A percentile compares a stretch with the other conserved stretches of the same genome.
phyloP scores from a whole-genome alignment of 2,329 filamentous ascomycete species.

The Microdochium nivale region DNA sequence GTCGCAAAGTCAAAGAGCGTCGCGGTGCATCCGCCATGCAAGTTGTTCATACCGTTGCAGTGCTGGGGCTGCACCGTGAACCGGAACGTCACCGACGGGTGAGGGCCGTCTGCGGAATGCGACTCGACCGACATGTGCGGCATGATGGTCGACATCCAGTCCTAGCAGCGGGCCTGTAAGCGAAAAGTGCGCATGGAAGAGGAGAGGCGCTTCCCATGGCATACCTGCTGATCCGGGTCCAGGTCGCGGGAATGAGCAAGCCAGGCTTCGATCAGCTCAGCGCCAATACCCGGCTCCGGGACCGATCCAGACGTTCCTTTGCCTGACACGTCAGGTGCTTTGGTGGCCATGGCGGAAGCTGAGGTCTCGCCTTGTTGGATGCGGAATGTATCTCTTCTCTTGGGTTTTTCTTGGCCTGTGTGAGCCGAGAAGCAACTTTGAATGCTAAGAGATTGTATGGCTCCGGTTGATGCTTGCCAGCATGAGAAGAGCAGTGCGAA shows the following conservation, averaged over 20 bases:
- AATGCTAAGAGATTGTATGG: too few species aligned
- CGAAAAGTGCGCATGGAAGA: too few species aligned
- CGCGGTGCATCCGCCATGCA: constrained; percentile 56
- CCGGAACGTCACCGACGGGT: constrained; percentile 33
- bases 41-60: constrained; percentile 43
- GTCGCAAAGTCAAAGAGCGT: constrained; percentile 62
- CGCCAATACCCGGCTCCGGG: background rate
- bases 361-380: too few species aligned
- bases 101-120: constrained; percentile 20
- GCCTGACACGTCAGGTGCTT: background rate
- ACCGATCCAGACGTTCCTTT: background rate
- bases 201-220: too few species aligned
- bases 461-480: too few species aligned
- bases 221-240: background rate
- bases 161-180: constrained; percentile 20
- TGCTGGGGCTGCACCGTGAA: constrained; percentile 41
- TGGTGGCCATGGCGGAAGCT: background rate
- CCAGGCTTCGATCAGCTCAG: background rate
- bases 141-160: constrained; percentile 34
- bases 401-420: too few species aligned
- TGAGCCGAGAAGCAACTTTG: too few species aligned
- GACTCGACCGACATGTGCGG: constrained; percentile 32
- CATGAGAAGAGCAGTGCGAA: too few species aligned
- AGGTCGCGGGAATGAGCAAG: background rate
- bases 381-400: too few species aligned